These are phyloP conservation scores for Xerocomus potaroensis DNA, from an alignment of 768 basidiomycete species.

Conservation along the genomic window DNA sequence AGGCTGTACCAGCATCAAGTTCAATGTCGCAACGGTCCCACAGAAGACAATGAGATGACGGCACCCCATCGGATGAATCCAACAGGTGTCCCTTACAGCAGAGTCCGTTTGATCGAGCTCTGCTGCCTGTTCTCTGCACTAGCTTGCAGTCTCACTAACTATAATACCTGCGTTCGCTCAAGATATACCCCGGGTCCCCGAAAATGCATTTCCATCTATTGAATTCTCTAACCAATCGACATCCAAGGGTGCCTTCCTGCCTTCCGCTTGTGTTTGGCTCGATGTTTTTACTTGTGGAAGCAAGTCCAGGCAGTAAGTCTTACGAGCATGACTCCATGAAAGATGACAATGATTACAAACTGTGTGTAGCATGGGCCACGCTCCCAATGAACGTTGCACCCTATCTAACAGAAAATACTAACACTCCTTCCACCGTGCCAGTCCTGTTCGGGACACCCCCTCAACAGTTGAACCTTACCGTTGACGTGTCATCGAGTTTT, in stretches of 20 bases:
- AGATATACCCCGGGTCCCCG: background rate
- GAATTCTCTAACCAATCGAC: background rate
- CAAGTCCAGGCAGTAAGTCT: conserved; percentile 15
- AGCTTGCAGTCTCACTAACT: too few species aligned
- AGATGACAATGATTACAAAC: too few species aligned
- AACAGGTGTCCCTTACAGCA: too few species aligned
- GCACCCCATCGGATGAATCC: too few species aligned
- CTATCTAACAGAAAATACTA: conserved; percentile 10
- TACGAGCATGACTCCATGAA: too few species aligned
- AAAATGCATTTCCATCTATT: background rate
- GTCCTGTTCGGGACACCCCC: conserved; percentile 25
- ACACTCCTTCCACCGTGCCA: conserved; percentile 15
- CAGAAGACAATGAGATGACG: too few species aligned
- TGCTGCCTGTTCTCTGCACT: background rate
- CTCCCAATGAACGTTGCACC: conserved; percentile 22
- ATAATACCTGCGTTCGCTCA: too few species aligned
- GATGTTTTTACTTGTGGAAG: conserved; percentile 8
- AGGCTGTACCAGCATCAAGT: too few species aligned
- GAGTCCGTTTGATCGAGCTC: background rate
- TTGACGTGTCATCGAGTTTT: conserved; percentile 9
- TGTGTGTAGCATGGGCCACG: conserved; percentile 21
- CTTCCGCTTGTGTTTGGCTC: background rate
- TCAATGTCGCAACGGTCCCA: too few species aligned
- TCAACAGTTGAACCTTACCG: conserved; percentile 25
- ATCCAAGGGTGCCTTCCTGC: background rate